Evolutionary conservation across 176 grass and related monocot species (phyloP), one percentile per base, ranked within the genome.

Genomic region (Triticum monococcum): DNA sequence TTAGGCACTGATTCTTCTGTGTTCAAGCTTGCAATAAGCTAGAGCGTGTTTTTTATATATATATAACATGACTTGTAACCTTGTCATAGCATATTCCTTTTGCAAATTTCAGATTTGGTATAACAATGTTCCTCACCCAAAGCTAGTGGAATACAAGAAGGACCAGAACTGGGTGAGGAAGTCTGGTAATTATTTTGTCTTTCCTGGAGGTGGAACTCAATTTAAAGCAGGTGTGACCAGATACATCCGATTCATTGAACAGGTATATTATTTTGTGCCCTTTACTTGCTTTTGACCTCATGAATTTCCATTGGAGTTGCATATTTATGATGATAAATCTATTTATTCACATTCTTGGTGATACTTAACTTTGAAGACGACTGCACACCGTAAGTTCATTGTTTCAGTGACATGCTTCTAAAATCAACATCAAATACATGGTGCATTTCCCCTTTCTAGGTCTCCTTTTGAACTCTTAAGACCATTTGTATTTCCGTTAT

Each of bases 121-220:
- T 78, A 85, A 91, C 43, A 98, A 98, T 88, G 97, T 98, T 48
- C 97, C 97, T 88, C 97, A 98, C 64, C 83, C 97, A 38, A 98
- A 98, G 66, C 87, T 98, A 41, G 90, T 91, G 81, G 94, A 96
- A 43, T 98, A 96, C 77, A 98, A 98, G 74, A 98, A 98, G 82
- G 92, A 96, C 68, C 97, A 98, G 82, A 96, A 98, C 38, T 98
- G 97, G 94, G 97, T 98, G 50, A 82, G 72, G 48, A 91, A 67
- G 32, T 96, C 90, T 43, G 89, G 90, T 68, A 82, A 96, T 81
- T 96, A 92, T 87, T 86, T 98, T 81, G 77, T 94, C 80, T 96
- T 96, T 30, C 97, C 94, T 17, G 94, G 92, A 77, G 92, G 92
- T 68, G 97, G 97, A 50, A 98, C 94, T 81, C 97, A 98, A 79